Base-by-base conservation (phyloP, 352 stramenopile species). In the Pythium guiyangense region DNA sequence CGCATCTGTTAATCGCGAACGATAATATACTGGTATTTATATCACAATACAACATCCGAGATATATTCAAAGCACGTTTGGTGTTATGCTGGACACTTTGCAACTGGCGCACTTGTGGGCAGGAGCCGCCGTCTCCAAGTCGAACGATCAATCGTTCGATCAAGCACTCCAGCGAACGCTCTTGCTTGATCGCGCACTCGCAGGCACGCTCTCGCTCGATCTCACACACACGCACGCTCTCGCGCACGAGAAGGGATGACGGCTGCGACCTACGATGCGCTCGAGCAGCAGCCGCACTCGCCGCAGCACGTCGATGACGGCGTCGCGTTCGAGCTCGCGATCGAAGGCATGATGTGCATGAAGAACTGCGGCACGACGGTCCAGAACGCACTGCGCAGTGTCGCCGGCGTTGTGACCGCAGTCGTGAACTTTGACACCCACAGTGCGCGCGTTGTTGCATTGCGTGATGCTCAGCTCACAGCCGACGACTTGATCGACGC, bases 261-360 rank as follows among this genome's bases (percentile, higher is more conserved):
- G 4, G 42, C 42, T 15, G 42, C 42, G n/a, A 47, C 18, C 42
- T 47, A 47, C 42, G 42, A 47, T 25, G 42, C n/a, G 42, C 42
- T 47, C 4, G 42, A 22, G 42, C 42, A 47, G n/a, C 42, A 47
- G n/a, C 11, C 42, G 42, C 42, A 6, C 10, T 15, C 18, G 18
- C 10, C 42, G 20, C 18, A 26, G 18, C n/a, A 22, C n/a, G 20
- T n/a, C 14, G 22, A 1, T 22, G 49, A 53, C 2, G 8, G 12
- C 4, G 15, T 20, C 20, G 49, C 35, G 34, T 42, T 55, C 22
- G 62, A 86, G 52, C 84, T 96, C 22, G 69, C 67, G 42, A 82
- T 98, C 42, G 95, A 98, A 55, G 91, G 92, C 52, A 97, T 97
- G 82, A 97, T 95, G 71, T 97, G 90, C 57, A 93, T 97, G 79